Evolutionary conservation across 495 filamentous ascomycete genomes (phyloP).

Genomic region (Rusavskia elegans): DNA sequence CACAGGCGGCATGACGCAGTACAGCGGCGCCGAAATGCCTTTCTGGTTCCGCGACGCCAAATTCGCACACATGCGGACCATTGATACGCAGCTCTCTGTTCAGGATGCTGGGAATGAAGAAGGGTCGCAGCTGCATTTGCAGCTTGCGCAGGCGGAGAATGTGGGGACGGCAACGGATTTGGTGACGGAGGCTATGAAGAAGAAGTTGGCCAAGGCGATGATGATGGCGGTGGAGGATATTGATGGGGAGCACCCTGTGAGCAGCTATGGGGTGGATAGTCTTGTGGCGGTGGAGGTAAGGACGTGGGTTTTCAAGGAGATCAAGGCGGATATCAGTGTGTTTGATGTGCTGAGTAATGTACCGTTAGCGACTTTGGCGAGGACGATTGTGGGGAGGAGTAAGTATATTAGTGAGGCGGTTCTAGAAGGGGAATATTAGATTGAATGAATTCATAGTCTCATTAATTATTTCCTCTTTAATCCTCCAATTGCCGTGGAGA

Average conservation of each 20-base stretch:
- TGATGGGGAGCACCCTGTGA: neutral
- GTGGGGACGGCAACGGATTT: neutral
- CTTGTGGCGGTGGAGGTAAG: neutral
- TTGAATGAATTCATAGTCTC: neutral
- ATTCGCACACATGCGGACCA: neutral
- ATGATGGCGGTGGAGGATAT: neutral
- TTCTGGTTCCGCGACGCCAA: neutral
- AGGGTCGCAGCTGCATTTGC: neutral
- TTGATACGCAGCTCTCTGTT: neutral
- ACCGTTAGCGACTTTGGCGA: neutral
- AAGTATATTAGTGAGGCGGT: neutral
- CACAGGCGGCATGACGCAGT: neutral
- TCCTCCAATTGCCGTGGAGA: no score
- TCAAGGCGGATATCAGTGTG: neutral
- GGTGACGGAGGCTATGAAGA: neutral
- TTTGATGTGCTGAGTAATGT: slow-evolving; percentile 7
- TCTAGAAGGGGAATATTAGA: neutral
- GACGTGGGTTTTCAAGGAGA: neutral
- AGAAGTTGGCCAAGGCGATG: slow-evolving; percentile 1
- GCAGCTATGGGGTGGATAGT: neutral
- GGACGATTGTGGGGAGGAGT: neutral
- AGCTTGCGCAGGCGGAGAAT: neutral
- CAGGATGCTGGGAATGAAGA: neutral
- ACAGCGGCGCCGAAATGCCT: neutral
- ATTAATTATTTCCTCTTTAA: no score